Conservation (phyloP, 306 rosid species). For the Trifolium pratense region DNA sequence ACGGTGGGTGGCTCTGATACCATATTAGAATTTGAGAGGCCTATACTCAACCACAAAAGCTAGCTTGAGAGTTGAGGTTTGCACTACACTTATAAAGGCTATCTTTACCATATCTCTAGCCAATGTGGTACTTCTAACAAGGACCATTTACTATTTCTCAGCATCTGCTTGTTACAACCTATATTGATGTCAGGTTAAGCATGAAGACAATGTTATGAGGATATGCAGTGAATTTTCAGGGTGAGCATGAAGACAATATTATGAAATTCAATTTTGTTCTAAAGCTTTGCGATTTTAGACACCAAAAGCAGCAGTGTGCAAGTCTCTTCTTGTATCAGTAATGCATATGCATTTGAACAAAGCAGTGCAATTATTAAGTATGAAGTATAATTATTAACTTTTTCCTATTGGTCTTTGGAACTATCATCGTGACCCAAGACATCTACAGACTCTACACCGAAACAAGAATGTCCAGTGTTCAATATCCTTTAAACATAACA, state of each 20-base stretch:
- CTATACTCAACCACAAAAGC: too few relatives aligned
- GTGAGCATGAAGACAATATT: conserved; percentile 17
- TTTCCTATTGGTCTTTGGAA: conserved; percentile 5
- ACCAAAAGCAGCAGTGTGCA: background rate
- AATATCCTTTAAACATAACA: conserved; percentile 18
- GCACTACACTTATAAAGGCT: too few relatives aligned
- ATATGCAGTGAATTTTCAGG: too few relatives aligned
- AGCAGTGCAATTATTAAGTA: conserved; percentile 1
- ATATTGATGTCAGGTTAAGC: conserved; percentile 8
- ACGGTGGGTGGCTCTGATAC: too few relatives aligned
- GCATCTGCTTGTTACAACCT: conserved; percentile 19
- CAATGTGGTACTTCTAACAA: too few relatives aligned
- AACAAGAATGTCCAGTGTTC: conserved; percentile 15
- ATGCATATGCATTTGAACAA: conserved; percentile 9
- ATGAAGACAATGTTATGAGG: too few relatives aligned
- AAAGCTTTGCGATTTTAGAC: conserved; percentile 14
- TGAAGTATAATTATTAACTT: background rate
- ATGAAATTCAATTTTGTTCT: conserved; percentile 1
- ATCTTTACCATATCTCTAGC: too few relatives aligned
- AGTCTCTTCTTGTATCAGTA: conserved; percentile 14
- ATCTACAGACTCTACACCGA: conserved; percentile 10
- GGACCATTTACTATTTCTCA: conserved; percentile 21
- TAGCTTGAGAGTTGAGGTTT: too few relatives aligned
- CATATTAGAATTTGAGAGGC: too few relatives aligned
- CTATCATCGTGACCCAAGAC: background rate